Base-by-base conservation (phyloP, 176 grass and related monocot genomes). In the Canna indica region DNA sequence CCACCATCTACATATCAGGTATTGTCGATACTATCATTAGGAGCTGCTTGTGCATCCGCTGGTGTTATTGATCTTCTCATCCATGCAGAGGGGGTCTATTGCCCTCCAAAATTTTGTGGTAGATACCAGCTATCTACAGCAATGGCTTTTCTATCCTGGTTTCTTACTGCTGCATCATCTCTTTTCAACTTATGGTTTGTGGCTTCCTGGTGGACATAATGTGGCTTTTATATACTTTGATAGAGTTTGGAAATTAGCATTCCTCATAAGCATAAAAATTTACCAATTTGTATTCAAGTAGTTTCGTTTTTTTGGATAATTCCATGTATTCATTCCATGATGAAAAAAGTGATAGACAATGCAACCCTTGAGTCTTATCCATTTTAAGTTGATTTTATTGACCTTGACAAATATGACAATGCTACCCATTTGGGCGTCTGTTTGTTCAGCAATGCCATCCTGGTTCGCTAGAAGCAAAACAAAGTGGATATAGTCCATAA, bases 121-220 rank as follows among this genome's bases (percentile, higher is more conserved):
- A 79, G 88, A 78, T 96, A 87, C 68, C 92, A 96, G 75, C 3
- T 91, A 13, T 96, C 92, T 0, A 72, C 86, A 0, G 80, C 75
- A 34, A 91, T 96, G 92, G 92, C 92, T 22, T 96, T 96, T 80
- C 26, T 91, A 56, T 81, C 92, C 10, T 96, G 92, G 88, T 76
- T 85, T 71, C 85, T 96, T 22, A 91, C 84, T 27, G 85, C 92
- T 8, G 81, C 86, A 22, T 87, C 92, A 0, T 82, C 88, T 59
- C 68, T 39, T 24, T 66, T 38, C 35, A 66, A 66, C 22, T 34
- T 38, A 18, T 66, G 63, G 63, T 14, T 66, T 24, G 63, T 66
- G 10, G 63, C 63, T 38, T 66, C 63, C 34, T 24, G 35, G 63
- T 66, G 63, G n/a, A 66, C 34, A 38, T 38, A 25, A 66, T 38